Percentiles rank a stretch among this genome's conserved stretches.
phyloP scores from a whole-genome alignment of 2,329 filamentous ascomycete genomes.

The Colletotrichum spinosum region DNA sequence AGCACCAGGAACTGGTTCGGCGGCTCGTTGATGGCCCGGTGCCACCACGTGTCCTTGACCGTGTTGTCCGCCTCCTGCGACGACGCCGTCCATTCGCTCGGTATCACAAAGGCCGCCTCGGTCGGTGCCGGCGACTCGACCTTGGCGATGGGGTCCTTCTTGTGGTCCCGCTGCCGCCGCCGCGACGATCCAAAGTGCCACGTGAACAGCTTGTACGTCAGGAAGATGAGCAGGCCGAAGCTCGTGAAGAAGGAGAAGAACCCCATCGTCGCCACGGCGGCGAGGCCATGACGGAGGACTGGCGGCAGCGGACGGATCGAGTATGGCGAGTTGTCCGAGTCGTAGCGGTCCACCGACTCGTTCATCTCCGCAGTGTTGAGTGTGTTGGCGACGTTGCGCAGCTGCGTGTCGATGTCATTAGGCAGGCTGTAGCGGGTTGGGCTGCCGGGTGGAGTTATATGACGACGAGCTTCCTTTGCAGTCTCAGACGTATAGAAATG shows the following conservation, averaged over 20 bases:
- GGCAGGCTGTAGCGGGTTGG: background rate
- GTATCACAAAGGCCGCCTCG: conserved; percentile 41
- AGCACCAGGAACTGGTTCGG: conserved; percentile 77
- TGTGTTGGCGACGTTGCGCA: conserved; percentile 22
- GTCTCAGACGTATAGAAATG: too few species aligned
- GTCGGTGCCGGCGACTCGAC: conserved; percentile 36
- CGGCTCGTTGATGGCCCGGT: conserved; percentile 47
- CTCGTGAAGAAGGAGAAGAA: conserved; percentile 51
- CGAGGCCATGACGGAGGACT: conserved; percentile 49
- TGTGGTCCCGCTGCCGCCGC: conserved; percentile 10
- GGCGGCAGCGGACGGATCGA: conserved; percentile 50
- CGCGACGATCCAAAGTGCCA: conserved; percentile 45
- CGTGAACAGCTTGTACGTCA: conserved; percentile 49
- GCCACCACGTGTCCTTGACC: conserved; percentile 30
- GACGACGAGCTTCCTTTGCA: background rate
- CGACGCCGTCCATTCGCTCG: conserved; percentile 40
- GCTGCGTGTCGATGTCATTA: conserved; percentile 19
- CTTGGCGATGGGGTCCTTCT: conserved; percentile 7
- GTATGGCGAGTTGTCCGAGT: conserved; percentile 43
- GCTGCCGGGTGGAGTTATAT: conserved; percentile 17
- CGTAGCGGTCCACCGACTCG: conserved; percentile 37
- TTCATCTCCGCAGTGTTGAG: conserved; percentile 38
- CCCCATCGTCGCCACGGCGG: conserved; percentile 51
- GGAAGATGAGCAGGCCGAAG: conserved; percentile 46
- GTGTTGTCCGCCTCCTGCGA: conserved; percentile 34